phyloP scores from a whole-genome alignment of 176 grass and related monocot species.

The Oryza longistaminata region DNA sequence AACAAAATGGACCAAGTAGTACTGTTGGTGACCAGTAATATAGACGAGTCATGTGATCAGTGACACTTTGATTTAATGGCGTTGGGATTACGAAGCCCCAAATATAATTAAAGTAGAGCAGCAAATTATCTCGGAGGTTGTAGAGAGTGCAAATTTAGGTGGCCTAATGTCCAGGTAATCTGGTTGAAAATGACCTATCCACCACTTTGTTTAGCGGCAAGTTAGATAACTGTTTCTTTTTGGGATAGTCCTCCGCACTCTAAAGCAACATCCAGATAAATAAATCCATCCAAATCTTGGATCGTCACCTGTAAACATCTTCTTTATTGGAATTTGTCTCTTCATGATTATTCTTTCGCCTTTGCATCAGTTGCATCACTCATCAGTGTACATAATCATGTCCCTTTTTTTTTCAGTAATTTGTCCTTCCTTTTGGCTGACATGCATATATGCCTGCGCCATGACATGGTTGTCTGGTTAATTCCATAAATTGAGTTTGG shows the following conservation, averaged over 20 bases:
- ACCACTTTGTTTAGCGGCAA: slow-evolving; percentile 19
- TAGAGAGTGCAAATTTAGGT: not conserved
- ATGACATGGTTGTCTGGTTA: not conserved
- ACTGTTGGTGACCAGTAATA: not conserved
- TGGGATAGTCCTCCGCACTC: not conserved
- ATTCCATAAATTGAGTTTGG: not conserved
- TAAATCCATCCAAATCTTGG: slow-evolving; percentile 1
- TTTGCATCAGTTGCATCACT: not conserved
- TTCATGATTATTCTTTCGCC: not conserved
- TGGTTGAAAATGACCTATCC: slow-evolving; percentile 19
- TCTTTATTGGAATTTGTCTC: not conserved
- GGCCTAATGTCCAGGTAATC: slow-evolving; percentile 17
- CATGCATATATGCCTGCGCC: not conserved
- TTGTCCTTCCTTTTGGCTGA: not conserved
- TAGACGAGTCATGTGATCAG: not conserved
- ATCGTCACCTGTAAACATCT: not conserved
- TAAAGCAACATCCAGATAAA: slow-evolving; percentile 28
- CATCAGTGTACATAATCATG: not conserved
- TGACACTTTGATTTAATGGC: not conserved
- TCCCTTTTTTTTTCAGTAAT: not conserved
- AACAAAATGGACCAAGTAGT: not conserved
- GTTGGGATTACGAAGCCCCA: not conserved
- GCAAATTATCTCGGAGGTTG: not conserved
- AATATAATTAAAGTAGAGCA: not conserved
- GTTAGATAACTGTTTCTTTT: slow-evolving; percentile 4